Evolutionary conservation across 1,284 basidiomycete species (phyloP).

Genomic region (Puccinia coronata): DNA sequence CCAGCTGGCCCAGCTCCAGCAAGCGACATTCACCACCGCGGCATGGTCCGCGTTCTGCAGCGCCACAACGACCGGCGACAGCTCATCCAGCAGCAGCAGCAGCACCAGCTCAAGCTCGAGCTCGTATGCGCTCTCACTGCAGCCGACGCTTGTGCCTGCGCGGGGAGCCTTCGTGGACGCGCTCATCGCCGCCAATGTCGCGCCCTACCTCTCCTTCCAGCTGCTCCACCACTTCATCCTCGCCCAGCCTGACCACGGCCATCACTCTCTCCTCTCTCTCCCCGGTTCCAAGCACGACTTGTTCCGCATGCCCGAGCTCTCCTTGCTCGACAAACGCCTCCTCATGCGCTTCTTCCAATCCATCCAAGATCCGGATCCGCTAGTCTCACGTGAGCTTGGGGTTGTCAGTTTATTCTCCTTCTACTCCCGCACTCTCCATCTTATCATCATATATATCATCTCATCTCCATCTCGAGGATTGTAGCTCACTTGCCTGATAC

Average conservation of each 20-base stretch:
- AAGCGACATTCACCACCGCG: neutral
- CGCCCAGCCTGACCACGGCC: neutral
- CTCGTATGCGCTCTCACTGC: slow-evolving; percentile 4
- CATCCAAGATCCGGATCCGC: neutral
- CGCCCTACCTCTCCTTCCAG: slow-evolving; percentile 26
- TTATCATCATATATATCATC: neutral
- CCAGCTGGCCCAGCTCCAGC: neutral
- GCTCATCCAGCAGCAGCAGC: neutral
- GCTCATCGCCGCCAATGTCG: slow-evolving; percentile 20
- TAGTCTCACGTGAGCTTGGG: slow-evolving; percentile 3
- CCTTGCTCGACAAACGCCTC: slow-evolving; percentile 23
- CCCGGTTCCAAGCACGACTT: slow-evolving; percentile 41
- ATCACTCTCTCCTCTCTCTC: slow-evolving; percentile 12
- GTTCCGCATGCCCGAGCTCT: neutral
- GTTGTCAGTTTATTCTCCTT: slow-evolving; percentile 23
- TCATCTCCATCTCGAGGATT: neutral
- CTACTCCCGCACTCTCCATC: neutral
- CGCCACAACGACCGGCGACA: neutral
- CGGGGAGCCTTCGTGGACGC: slow-evolving; percentile 17
- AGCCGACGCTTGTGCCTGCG: slow-evolving; percentile 21
- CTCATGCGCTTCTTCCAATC: slow-evolving; percentile 36
- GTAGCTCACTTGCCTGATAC: neutral
- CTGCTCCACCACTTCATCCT: slow-evolving; percentile 23
- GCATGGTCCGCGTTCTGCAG: neutral
- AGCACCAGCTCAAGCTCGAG: neutral